Base-by-base conservation (phyloP, 2,329 filamentous ascomycete genomes). In the Botryotinia calthae region DNA sequence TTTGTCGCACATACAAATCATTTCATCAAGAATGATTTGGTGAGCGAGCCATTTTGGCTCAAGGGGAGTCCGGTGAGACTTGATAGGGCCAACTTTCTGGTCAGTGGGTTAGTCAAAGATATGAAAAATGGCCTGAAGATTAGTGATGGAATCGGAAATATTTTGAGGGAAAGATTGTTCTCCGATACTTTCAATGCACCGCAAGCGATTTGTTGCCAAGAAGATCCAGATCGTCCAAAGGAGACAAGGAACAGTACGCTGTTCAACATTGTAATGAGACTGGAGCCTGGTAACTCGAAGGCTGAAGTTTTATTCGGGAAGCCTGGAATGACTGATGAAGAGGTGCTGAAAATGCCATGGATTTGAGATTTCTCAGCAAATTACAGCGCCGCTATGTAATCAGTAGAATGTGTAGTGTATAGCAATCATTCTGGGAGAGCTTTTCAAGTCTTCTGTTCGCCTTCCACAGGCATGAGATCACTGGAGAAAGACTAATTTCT, bases 131-230 rank as follows among this genome's bases (percentile, higher is more conserved):
- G 46, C 5, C 25, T 54, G 46, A 4, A 67, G 20, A 40, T 67
- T 9, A 12, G 40, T 28, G 46, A 28, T 20, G 34, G 25, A 7
- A 18, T 54, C 1, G 64, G 5, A 22, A 14, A 28, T 28, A 31
- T 79, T 10, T 73, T 83, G 40, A 77, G 82, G 61, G 73, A 79
- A 10, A 76, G 68, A 22, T 75, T 83, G 22, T 83, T 83, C 72
- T 81, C 79, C 3, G 82, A 83, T 76, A 77, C 77, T 3, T 80
- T 77, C 54, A 82, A 82, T 74, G 76, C 78, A 1, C 81, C 81
- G 1, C 78, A 81, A 71, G 78, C 82, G 1, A 83, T 83, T 56
- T 82, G 81, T 68, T 79, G 80, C 25, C 75, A 79, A 25, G 79
- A 81, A 54, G 80, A 82, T 73, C 74, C 77, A 5, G 70, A 64